Base-by-base conservation (phyloP, 768 basidiomycete species). In the Collybia sordida region DNA sequence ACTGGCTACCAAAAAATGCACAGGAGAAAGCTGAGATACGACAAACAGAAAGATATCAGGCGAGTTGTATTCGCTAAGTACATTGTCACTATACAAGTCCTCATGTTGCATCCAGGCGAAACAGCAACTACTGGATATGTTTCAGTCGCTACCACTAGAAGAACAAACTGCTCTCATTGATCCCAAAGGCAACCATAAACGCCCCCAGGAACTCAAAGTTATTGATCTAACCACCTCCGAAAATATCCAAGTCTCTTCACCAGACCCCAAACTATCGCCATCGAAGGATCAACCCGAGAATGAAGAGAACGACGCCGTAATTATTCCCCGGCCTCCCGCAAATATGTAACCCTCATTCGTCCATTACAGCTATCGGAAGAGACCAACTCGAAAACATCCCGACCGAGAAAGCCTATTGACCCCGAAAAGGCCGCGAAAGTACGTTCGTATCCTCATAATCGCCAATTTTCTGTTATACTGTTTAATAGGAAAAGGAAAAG, bases 1-100 rank as follows among this genome's bases (percentile, higher is more conserved):
- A 80, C 49, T 86, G 85, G 80, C 64, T 93, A 25, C 88, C 89
- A 0, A 84, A 81, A 61, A 82, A 79, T 59, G 75, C 77, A 11
- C 71, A 72, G 54, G 83, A 86, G 54, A 89, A 80, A 60, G 81
- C 79, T 0, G 80, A 85, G 44, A 64, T 61, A 7, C 77, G 93
- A 59, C 66, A 75, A 7, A 70, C 73, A 19, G 92, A 94, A 56
- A 77, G 93, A 50, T 54, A 74, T 15, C 82, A 85, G 73, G 90
- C 85, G 43, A 42, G 78, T 60, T 21, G 14, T 37, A 45, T 17
- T 28, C n/a, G 9, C 11, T 31, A 14, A 11, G 11, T 31, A 31
- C 9, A 31, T 11, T 6, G 14, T 3, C 5, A 12, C 9, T 31
- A 14, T 31, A 14, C 38, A 14, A 8, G n/a, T 23, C 45, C 40